Evolutionary conservation across 2,329 filamentous ascomycete genomes (phyloP).

Genomic region (Proliferodiscus dingleyae): DNA sequence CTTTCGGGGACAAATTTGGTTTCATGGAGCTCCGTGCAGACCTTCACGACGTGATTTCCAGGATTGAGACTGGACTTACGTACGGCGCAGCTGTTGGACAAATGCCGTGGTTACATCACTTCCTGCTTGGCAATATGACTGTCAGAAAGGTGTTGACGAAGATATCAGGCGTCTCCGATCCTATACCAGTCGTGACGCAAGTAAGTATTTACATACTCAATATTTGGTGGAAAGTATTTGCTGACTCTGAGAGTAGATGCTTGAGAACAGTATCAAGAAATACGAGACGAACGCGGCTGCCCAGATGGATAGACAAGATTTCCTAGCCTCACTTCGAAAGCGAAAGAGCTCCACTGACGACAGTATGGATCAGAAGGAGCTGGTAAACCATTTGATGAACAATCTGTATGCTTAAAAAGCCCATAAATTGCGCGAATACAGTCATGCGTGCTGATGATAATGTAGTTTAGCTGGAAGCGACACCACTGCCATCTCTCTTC

Average conservation of each 20-base stretch:
- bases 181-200: background rate
- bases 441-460: slow-evolving; percentile 23
- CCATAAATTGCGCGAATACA: background rate
- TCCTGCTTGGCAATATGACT: slow-evolving; percentile 3
- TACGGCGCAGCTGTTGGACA: slow-evolving; percentile 4
- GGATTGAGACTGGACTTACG: background rate
- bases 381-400: background rate
- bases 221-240: too few species aligned
- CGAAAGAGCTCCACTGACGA: background rate
- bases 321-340: background rate
- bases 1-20: slow-evolving; percentile 8
- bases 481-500: slow-evolving; percentile 46
- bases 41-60: slow-evolving; percentile 8
- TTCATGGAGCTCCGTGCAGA: slow-evolving; percentile 11
- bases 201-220: background rate
- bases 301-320: background rate
- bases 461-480: slow-evolving; percentile 36
- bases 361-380: background rate
- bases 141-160: background rate
- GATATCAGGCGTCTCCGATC: background rate
- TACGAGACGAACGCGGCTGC: background rate
- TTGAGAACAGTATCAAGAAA: background rate
- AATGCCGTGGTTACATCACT: slow-evolving; percentile 2
- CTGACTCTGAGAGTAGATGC: background rate
- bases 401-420: background rate